Evolutionary conservation across 2,329 filamentous ascomycete species (phyloP).

Genomic region (Ploettnerulaceae sp.): DNA sequence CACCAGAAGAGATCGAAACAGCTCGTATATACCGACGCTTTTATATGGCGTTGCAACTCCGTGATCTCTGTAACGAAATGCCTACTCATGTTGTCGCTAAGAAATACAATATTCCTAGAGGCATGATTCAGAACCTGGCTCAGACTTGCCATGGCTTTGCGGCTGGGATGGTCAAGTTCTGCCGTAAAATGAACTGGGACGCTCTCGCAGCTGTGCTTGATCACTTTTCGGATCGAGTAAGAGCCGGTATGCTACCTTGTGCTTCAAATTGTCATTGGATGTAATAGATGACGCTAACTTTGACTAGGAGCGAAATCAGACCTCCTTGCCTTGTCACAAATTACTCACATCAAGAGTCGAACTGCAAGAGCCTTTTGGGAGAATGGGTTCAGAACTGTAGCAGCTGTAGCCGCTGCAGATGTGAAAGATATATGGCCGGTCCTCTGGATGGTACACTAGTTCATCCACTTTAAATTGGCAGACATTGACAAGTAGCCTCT

Average conservation of each 20-base stretch:
- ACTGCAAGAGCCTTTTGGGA: constrained; percentile 73
- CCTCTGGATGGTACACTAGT: constrained; percentile 57
- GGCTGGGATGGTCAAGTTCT: constrained; percentile 75
- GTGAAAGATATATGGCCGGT: constrained; percentile 63
- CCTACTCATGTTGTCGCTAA: constrained; percentile 64
- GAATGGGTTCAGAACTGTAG: constrained; percentile 66
- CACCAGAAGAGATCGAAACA: constrained; percentile 52
- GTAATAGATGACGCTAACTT: constrained; percentile 1
- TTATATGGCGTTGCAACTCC: constrained; percentile 71
- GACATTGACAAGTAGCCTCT: not conserved
- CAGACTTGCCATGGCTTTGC: constrained; percentile 76
- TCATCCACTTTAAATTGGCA: not conserved
- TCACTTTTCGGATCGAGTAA: constrained; percentile 69
- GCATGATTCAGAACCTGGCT: constrained; percentile 65
- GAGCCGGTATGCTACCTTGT: constrained; percentile 41
- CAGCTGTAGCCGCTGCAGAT: constrained; percentile 63
- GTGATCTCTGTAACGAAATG: constrained; percentile 72
- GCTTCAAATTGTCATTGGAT: not conserved
- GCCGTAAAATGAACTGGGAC: constrained; percentile 70
- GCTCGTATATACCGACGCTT: constrained; percentile 66
- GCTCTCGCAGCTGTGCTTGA: constrained; percentile 67
- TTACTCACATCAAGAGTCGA: constrained; percentile 72
- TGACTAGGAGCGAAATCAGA: constrained; percentile 59
- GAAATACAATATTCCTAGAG: constrained; percentile 67
- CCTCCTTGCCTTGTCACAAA: constrained; percentile 63